These are phyloP conservation scores for Colletotrichum higginsianum DNA, from an alignment of 2,329 filamentous ascomycete species.

Conservation along the genomic window DNA sequence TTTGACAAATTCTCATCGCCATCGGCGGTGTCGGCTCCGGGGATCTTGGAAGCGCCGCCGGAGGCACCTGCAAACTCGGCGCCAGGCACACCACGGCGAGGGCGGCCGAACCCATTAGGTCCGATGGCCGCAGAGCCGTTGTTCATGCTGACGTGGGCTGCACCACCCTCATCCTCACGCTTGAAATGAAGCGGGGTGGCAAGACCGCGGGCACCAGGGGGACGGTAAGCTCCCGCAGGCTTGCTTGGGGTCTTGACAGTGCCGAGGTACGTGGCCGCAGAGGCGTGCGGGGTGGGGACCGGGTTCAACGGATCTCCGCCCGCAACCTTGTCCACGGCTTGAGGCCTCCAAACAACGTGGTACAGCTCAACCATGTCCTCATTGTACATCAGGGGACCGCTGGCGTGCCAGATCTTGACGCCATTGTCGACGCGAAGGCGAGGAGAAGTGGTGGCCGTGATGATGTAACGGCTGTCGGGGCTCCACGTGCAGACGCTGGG, in stretches of 20 bases:
- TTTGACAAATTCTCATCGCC: constrained; percentile 85
- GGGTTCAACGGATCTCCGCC: constrained; percentile 80
- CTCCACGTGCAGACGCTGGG: constrained; percentile 98
- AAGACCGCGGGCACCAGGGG: constrained; percentile 91
- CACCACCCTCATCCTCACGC: constrained; percentile 96
- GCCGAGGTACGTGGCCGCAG: constrained; percentile 84
- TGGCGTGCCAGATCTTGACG: constrained; percentile 93
- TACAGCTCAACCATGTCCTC: constrained; percentile 97
- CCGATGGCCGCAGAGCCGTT: constrained; percentile 80
- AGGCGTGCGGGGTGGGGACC: constrained; percentile 84
- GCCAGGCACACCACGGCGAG: constrained; percentile 86
- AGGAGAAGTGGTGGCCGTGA: constrained; percentile 98
- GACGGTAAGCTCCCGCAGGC: constrained; percentile 95
- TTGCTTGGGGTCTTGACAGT: constrained; percentile 96
- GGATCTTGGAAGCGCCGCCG: constrained; percentile 76
- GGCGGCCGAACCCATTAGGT: constrained; percentile 84
- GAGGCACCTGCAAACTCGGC: constrained; percentile 81
- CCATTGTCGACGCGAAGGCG: constrained; percentile 97
- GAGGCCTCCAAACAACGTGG: constrained; percentile 89
- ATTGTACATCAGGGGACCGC: constrained; percentile 91
- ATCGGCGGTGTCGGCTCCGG: constrained; percentile 73
- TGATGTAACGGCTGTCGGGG: constrained; percentile 93
- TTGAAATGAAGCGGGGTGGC: constrained; percentile 95
- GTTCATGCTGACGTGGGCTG: constrained; percentile 86
- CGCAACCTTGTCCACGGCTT: constrained; percentile 71